phyloP scores from a whole-genome alignment of 306 rosid species.

The Senna siamea region DNA sequence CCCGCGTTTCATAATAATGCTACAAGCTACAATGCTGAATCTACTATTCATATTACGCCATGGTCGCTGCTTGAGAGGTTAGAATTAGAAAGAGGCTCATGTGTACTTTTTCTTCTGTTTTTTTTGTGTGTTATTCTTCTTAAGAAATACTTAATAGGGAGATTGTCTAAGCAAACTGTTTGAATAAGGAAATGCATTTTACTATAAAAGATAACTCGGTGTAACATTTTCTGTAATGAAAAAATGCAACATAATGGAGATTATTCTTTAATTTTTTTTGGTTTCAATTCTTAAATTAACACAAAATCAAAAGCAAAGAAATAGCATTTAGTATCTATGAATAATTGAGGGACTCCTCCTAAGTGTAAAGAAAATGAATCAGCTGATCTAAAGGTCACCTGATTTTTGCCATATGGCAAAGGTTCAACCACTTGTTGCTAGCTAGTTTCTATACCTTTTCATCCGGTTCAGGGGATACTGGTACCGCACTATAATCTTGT shows the following conservation, averaged over 20 bases:
- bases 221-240: conserved; percentile 36
- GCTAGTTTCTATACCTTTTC: conserved; percentile 62
- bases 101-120: not conserved
- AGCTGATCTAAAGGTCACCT: conserved; percentile 45
- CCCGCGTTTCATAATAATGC: no score
- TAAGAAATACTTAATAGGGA: not conserved
- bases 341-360: conserved; percentile 46
- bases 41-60: conserved; percentile 7
- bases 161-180: conserved; percentile 3
- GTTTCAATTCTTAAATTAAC: not conserved
- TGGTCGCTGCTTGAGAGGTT: not conserved
- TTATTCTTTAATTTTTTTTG: not conserved
- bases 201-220: conserved; percentile 30
- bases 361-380: conserved; percentile 53
- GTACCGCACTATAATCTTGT: conserved; percentile 53
- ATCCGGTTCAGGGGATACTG: conserved; percentile 61
- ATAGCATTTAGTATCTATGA: conserved; percentile 41
- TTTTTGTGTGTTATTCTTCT: no score
- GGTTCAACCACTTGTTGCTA: conserved; percentile 34
- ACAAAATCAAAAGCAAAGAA: conserved; percentile 5
- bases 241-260: conserved; percentile 40
- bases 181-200: conserved; percentile 6
- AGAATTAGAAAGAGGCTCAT: not conserved
- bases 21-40: not conserved
- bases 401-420: conserved; percentile 30